Percentiles rank a stretch among this genome's conserved stretches.
phyloP scores from a whole-genome alignment of 768 basidiomycete genomes.

The Lactarius sanguifluus region DNA sequence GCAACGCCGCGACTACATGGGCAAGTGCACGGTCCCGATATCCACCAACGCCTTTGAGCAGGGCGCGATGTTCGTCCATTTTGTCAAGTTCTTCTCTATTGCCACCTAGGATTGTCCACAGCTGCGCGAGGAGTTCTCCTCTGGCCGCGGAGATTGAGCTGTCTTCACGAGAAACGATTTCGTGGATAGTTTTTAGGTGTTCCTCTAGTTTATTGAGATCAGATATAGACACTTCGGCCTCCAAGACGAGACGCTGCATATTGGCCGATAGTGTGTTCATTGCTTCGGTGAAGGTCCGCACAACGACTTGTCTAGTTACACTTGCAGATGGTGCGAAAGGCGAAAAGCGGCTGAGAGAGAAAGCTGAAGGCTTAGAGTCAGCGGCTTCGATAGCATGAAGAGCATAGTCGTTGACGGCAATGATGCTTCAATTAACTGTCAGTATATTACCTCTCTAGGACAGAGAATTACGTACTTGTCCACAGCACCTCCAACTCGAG shows the following conservation, averaged over 20 bases:
- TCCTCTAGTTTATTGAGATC: slow-evolving; percentile 65
- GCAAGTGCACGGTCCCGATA: slow-evolving; percentile 62
- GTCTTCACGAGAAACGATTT: slow-evolving; percentile 60
- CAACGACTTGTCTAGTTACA: slow-evolving; percentile 46
- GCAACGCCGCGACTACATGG: slow-evolving; percentile 66
- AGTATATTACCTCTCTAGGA: not conserved
- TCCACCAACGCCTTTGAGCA: slow-evolving; percentile 54
- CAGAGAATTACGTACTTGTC: slow-evolving; percentile 56
- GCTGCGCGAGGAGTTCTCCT: slow-evolving; percentile 55
- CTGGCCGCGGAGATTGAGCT: slow-evolving; percentile 44
- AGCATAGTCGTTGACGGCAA: slow-evolving; percentile 74
- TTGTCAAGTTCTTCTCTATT: slow-evolving; percentile 52
- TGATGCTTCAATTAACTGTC: slow-evolving; percentile 46
- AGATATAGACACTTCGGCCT: slow-evolving; percentile 56
- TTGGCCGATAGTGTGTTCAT: slow-evolving; percentile 57
- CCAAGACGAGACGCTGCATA: slow-evolving; percentile 59
- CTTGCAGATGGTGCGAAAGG: slow-evolving; percentile 36
- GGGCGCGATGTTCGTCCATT: slow-evolving; percentile 49
- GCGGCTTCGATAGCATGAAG: slow-evolving; percentile 52
- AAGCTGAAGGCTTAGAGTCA: slow-evolving; percentile 33
- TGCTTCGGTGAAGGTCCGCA: slow-evolving; percentile 56
- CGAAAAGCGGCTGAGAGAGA: slow-evolving; percentile 33
- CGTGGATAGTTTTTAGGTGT: slow-evolving; percentile 55
- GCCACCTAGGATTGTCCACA: slow-evolving; percentile 71
- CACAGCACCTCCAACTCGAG: slow-evolving; percentile 71